Evolutionary conservation across 2,329 filamentous ascomycete species (phyloP), one percentile per base, ranked within the genome.

Genomic region (Sodiomyces alkalinus): DNA sequence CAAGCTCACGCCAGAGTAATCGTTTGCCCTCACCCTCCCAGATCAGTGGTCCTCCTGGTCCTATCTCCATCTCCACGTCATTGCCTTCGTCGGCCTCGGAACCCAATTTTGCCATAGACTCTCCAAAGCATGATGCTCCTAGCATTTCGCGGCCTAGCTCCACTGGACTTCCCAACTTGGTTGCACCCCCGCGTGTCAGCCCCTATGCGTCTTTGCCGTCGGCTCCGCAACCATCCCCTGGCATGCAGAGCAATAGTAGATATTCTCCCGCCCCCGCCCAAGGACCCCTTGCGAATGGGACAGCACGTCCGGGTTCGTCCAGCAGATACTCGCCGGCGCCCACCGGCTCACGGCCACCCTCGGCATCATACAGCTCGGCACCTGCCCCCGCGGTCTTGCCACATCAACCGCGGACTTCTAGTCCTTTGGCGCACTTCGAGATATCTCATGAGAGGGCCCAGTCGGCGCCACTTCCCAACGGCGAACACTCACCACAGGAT

Each of bases 401-500:
- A 26, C 69, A 76, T 41, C 62, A 71, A 35, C 72, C 73, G 7
- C 58, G 73, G 36, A 77, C 73, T 2, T 77, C 72, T 2, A 78
- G 73, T 37, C 73, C 73, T 1, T 47, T 77, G 33, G 72, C 72
- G 5, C 69, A 77, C 39, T 75, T 73, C 33, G 72, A 76, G 44
- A 56, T 60, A 8, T 58, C 56, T 6, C 54, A 56, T 29, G 55
- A 58, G 18, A 51, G 53, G 25, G 33, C 50, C 6, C 45, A 47
- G 26, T 38, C 45, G 21, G 37, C 42, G 41, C 26, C 39, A 10
- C 13, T 42, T 34, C 21, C 41, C 6, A 54, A 56, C 31, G 49
- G 47, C 5, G 64, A 68, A n/a, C 37, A 37, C 11, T 35, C 45
- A n/a, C 44, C 55, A 20, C 39, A 52, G n/a, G 58, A 65, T 32